Evolutionary conservation across 2,329 filamentous ascomycete species (phyloP).

Genomic region (Ascochyta clinopodiicola): DNA sequence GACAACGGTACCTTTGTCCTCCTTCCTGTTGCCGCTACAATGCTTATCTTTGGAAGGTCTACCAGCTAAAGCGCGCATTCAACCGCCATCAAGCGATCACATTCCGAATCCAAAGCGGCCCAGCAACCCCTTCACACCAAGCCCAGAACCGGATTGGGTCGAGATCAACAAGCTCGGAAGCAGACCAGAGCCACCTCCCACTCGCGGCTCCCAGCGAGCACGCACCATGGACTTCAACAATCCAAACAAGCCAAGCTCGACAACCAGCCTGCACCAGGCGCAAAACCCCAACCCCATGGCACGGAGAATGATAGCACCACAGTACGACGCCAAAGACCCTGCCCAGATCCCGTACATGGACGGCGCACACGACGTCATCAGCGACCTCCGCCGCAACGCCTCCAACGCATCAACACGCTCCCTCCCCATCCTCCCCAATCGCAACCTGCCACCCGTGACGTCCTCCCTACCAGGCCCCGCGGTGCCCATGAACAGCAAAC

Average conservation of each 20-base stretch:
- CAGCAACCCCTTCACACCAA: slow-evolving; percentile 80
- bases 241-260: slow-evolving; percentile 19
- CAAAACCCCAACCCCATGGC: slow-evolving; percentile 31
- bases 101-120: slow-evolving; percentile 75
- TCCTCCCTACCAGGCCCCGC: slow-evolving; percentile 7
- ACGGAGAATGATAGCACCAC: slow-evolving; percentile 42
- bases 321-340: slow-evolving; percentile 32
- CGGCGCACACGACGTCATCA: slow-evolving; percentile 24
- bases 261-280: slow-evolving; percentile 24
- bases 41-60: slow-evolving; percentile 58
- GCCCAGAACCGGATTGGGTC: slow-evolving; percentile 85
- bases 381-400: slow-evolving; percentile 31
- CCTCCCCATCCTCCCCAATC: slow-evolving; percentile 26
- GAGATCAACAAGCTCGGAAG: slow-evolving; percentile 45
- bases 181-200: slow-evolving; percentile 41
- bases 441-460: slow-evolving; percentile 14
- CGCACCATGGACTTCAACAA: slow-evolving; percentile 41
- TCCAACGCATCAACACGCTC: slow-evolving; percentile 41
- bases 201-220: slow-evolving; percentile 38
- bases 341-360: slow-evolving; percentile 32
- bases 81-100: slow-evolving; percentile 67
- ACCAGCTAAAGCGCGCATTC: slow-evolving; percentile 75
- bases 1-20: slow-evolving; percentile 67
- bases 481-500: slow-evolving; percentile 14
- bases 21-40: slow-evolving; percentile 29